Percentiles rank a stretch among this genome's conserved stretches.
phyloP scores from a whole-genome alignment of 345 rosid genomes.

The Cardamine resedifolia region DNA sequence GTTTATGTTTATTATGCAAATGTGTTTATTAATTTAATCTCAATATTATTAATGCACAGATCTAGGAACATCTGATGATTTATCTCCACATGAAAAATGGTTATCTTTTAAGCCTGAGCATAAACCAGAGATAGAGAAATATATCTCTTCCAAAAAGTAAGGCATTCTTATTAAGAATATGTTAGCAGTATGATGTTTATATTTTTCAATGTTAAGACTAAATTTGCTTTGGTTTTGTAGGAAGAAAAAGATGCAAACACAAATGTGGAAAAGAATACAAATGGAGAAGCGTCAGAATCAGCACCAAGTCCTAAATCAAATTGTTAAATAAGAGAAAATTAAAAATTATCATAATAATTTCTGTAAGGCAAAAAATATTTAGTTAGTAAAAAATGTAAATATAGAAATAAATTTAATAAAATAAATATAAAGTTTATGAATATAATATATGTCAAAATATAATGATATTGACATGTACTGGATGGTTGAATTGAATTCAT shows the following conservation, averaged over 20 bases:
- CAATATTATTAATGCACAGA: conserved; percentile 39
- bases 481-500: no score
- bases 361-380: no score
- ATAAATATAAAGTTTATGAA: no score
- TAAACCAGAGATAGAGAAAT: conserved; percentile 53
- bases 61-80: conserved; percentile 34
- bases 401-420: no score
- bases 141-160: conserved; percentile 54
- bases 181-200: not conserved
- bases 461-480: no score
- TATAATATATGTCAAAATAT: no score
- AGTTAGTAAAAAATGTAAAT: no score
- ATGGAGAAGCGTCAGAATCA: not conserved
- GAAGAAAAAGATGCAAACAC: not conserved
- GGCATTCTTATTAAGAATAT: not conserved
- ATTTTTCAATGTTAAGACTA: not conserved
- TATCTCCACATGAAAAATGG: conserved; percentile 59
- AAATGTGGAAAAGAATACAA: not conserved
- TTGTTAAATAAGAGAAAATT: no score
- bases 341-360: no score
- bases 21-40: not conserved
- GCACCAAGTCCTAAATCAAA: not conserved
- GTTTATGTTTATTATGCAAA: not conserved
- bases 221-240: not conserved
- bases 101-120: conserved; percentile 50